Base-by-base conservation (phyloP, 306 rosid species). In the Argentina anserina region DNA sequence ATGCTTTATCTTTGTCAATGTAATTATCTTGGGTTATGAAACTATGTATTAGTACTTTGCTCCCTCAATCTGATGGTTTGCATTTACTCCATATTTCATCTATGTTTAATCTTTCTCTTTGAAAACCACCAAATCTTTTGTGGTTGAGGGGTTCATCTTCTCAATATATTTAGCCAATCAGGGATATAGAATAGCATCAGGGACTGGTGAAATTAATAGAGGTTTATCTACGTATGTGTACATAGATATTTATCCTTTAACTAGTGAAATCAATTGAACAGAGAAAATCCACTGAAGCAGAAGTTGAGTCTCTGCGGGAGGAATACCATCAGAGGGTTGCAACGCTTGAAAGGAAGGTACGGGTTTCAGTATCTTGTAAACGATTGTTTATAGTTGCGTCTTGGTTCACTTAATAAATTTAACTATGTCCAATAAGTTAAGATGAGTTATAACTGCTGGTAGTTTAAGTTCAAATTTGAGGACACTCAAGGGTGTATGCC, bases 271-370 rank as follows among this genome's bases (percentile, higher is more conserved):
- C 78, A 78, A 69, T 90, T 81, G 80, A 70, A 80, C 89, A 95
- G 99, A 88, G 93, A 83, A 95, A 95, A 84, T 88, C 97, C 74
- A 92, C 80, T 83, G 97, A 95, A 67, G 97, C 92, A 34, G 99
- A 95, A 88, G 76, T 95, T 33, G 97, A 95, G 79, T 84, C 96
- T 78, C 83, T 92, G 86, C 90, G 99, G 55, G 99, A 95, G 93
- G 99, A 92, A 80, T 91, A 92, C 85, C 99, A 95, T 79, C 97
- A 95, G 67, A 92, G 95, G 84, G 96, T 90, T 81, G 75, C 97
- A 81, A 84, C 83, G 69, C 78, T 95, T 37, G 99, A 95, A 83
- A 86, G 97, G 83, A 95, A 90, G 99, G 99, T 92, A 79, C 29
- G 52, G 70, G 42, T 70, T 70, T 73, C 41, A 14, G 67, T 52